Evolutionary conservation across 2,329 filamentous ascomycete genomes (phyloP).

Genomic region (Apiospora aurea): DNA sequence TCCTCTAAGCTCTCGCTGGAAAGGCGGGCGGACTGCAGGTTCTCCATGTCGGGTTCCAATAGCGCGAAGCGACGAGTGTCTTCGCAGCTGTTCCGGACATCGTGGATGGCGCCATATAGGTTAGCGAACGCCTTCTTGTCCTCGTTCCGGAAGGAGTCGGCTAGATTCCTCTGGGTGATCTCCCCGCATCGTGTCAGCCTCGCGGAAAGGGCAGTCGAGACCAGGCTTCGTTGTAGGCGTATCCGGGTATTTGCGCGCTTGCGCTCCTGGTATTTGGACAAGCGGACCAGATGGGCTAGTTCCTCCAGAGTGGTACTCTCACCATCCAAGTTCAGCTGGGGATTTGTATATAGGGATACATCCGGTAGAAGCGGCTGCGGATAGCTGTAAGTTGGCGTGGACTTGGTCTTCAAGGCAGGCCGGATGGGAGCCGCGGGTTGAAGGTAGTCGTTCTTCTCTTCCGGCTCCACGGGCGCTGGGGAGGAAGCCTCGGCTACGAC

Average conservation of each 20-base stretch:
- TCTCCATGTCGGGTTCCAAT: conserved; percentile 75
- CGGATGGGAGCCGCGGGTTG: conserved; percentile 42
- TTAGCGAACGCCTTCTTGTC: conserved; percentile 80
- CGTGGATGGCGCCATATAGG: conserved; percentile 79
- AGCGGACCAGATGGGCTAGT: conserved; percentile 77
- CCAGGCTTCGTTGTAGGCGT: conserved; percentile 75
- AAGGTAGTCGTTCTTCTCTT: conserved; percentile 31
- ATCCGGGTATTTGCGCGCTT: conserved; percentile 76
- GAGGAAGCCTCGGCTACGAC: conserved; percentile 54
- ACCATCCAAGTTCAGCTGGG: conserved; percentile 64
- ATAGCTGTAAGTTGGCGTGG: conserved; percentile 49
- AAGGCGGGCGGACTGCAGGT: conserved; percentile 59
- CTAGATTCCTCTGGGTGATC: conserved; percentile 76
- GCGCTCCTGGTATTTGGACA: conserved; percentile 83
- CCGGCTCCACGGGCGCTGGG: conserved; percentile 35
- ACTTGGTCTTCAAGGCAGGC: conserved; percentile 45
- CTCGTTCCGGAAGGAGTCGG: conserved; percentile 79
- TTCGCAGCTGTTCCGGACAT: conserved; percentile 80
- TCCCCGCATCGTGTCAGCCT: conserved; percentile 78
- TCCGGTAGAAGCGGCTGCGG: conserved; percentile 69
- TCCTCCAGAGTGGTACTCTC: conserved; percentile 77
- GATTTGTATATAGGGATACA: conserved; percentile 70
- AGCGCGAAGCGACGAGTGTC: conserved; percentile 74
- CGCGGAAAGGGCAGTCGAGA: conserved; percentile 77
- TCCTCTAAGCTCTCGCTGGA: conserved; percentile 58